Base-by-base conservation (phyloP, 805 yeast species). In the Candida succiphila region DNA sequence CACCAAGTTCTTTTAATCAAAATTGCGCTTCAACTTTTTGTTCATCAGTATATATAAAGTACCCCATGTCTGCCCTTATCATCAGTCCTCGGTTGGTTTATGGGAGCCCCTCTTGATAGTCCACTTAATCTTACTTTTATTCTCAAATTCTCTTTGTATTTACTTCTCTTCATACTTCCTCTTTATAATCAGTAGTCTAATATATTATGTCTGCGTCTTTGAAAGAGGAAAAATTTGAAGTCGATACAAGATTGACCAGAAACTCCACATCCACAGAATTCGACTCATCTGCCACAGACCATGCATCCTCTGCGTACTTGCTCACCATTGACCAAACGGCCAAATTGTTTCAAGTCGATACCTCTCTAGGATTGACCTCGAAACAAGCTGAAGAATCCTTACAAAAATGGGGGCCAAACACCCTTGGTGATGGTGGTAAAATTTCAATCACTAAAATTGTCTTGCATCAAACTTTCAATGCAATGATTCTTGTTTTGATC, bases 401-500 rank as follows among this genome's bases (percentile, higher is more conserved):
- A 4, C 40, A 40, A 3, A 40, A 50, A 25, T 64, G 71, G 46
- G 92, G 92, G 13, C 60, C 56, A 10, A 81, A 81, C 55, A 59
- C 63, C 12, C 60, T 82, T 2, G 86, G 84, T 7, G 78, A 73
- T 26, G 80, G 67, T 20, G 61, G 61, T 26, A 67, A 66, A 17
- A 69, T 78, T 34, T 71, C 80, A 7, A 56, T 74, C 33, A 43
- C 66, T 19, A 58, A 59, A 33, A 80, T 82, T 35, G 40, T 81
- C 19, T 58, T 78, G 27, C 79, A 78, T 41, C 92, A 81, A 45
- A 61, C 75, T 2, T 75, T 75, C 52, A 81, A 81, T 49, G 89
- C 92, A 30, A 81, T 81, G 92, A 75, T 80, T 32, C 55, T 81
- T 41, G 89, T 81, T 7, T 62, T 80, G 42, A 56, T 80, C 34